These are phyloP conservation scores for Plantago elongata DNA, from an alignment of 257 asterid species.

Conservation along the genomic window DNA sequence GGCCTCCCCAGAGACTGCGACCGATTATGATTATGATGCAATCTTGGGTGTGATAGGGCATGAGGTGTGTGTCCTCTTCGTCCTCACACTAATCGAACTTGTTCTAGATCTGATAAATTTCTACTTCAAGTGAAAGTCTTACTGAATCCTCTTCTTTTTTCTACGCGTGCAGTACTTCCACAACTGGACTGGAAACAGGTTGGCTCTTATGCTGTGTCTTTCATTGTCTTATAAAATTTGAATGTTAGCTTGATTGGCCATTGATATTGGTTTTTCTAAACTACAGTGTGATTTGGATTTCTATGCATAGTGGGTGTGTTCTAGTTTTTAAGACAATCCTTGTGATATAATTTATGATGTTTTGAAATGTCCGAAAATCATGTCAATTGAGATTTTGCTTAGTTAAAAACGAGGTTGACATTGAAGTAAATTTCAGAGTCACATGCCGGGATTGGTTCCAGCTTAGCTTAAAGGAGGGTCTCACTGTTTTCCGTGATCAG, in stretches of 20 bases:
- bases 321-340: neutral
- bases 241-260: constrained; percentile 11
- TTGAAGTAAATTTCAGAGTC: constrained; percentile 53
- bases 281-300: neutral
- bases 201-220: constrained; percentile 15
- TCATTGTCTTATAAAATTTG: constrained; percentile 1
- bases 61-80: constrained; percentile 49
- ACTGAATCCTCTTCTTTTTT: constrained; percentile 11
- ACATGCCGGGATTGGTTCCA: constrained; percentile 99
- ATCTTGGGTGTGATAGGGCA: constrained; percentile 95
- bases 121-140: neutral
- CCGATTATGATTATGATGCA: constrained; percentile 95
- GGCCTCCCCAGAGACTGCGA: constrained; percentile 96
- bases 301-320: neutral
- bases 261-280: neutral
- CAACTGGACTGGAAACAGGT: constrained; percentile 99
- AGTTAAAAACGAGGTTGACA: constrained; percentile 21
- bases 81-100: neutral
- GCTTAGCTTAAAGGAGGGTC: constrained; percentile 98
- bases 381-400: neutral
- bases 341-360: constrained; percentile 4
- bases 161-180: constrained; percentile 79
- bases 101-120: neutral
- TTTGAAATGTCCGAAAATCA: neutral
- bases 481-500: constrained; percentile 98